These are phyloP conservation scores for Xylariaceae sp. DNA, from an alignment of 2,329 filamentous ascomycete genomes.

Conservation along the genomic window DNA sequence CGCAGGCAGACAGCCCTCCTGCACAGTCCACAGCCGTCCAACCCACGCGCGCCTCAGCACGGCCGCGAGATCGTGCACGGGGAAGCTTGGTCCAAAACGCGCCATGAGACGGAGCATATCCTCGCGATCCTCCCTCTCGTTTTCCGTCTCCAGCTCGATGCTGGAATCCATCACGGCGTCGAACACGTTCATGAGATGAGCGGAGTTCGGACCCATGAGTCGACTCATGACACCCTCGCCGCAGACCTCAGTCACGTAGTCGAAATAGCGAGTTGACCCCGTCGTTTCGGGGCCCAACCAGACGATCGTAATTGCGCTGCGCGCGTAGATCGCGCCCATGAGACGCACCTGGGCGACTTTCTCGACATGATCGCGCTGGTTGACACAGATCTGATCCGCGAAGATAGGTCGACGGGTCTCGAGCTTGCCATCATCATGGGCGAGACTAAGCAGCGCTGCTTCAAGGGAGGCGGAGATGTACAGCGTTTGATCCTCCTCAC, in stretches of 20 bases:
- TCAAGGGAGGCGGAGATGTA: slow-evolving; percentile 31
- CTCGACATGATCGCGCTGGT: slow-evolving; percentile 19
- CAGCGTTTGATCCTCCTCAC: slow-evolving; percentile 14
- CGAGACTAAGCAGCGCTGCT: slow-evolving; percentile 25
- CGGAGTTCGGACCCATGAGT: slow-evolving; percentile 24
- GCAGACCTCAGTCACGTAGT: slow-evolving; percentile 9
- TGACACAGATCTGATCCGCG: slow-evolving; percentile 25
- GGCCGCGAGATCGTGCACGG: slow-evolving; percentile 26
- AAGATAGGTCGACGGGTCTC: slow-evolving; percentile 14
- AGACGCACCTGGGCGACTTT: slow-evolving; percentile 20
- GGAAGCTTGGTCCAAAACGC: slow-evolving; percentile 23
- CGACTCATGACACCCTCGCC: slow-evolving; percentile 12
- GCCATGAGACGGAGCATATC: slow-evolving; percentile 26
- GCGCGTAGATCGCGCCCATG: slow-evolving; percentile 21
- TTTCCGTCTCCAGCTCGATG: slow-evolving; percentile 17
- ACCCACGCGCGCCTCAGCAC: slow-evolving; percentile 31
- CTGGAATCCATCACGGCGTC: slow-evolving; percentile 29
- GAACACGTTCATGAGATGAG: slow-evolving; percentile 27
- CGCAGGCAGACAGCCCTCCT: slow-evolving; percentile 27
- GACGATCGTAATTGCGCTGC: slow-evolving; percentile 12
- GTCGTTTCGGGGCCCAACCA: slow-evolving; percentile 16
- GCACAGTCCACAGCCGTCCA: slow-evolving; percentile 34
- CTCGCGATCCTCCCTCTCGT: slow-evolving; percentile 25
- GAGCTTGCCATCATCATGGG: slow-evolving; percentile 12
- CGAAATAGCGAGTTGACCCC: slow-evolving; percentile 10